Evolutionary conservation across 1,139 yeast species (phyloP), one percentile per base, ranked within the genome.

Genomic region (Candida sp.): DNA sequence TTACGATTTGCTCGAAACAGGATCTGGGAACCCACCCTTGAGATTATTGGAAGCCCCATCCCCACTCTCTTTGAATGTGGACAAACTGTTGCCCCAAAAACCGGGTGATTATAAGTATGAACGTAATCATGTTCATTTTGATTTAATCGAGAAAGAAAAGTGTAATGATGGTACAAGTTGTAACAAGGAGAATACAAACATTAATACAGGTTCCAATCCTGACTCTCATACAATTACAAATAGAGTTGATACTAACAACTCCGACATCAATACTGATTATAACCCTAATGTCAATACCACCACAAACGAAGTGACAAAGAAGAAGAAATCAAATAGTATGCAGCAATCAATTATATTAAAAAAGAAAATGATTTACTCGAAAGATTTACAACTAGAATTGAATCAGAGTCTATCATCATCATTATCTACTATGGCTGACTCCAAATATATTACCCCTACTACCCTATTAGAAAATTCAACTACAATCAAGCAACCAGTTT

Each of bases 381-480:
- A 70, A 48, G 77, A 71, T 37, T 54, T 72, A 9, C 70, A 71
- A 49, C 47, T 68, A 25, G 77, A 72, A 49, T 52, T 70, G 49
- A 50, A 30, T 41, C 48, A 21, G 35, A 47, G 35, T 33, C n/a
- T 42, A 2, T 33, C 43, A 3, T 30, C 30, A 11, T 42, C 22
- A 35, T 34, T 37, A 32, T 42, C 35, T 38, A 39, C 39, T 4
- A 11, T 41, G 35, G 43, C 48, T 8, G 54, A 54, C 22, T 37
- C 60, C 2, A 53, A 49, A 40, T 47, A 49, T 33, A 32, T 49
- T 6, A 40, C 48, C 6, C 44, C 46, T 4, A 27, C 38, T 25
- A 23, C 40, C 7, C 36, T 41, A 22, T 29, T 33, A n/a, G 39
- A 38, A 30, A 33, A 35, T 35, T 38, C 44, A 32, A 40, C 2